These are phyloP conservation scores for Fraxinus anomala DNA, from an alignment of 257 asterid genomes.

Conservation along the genomic window DNA sequence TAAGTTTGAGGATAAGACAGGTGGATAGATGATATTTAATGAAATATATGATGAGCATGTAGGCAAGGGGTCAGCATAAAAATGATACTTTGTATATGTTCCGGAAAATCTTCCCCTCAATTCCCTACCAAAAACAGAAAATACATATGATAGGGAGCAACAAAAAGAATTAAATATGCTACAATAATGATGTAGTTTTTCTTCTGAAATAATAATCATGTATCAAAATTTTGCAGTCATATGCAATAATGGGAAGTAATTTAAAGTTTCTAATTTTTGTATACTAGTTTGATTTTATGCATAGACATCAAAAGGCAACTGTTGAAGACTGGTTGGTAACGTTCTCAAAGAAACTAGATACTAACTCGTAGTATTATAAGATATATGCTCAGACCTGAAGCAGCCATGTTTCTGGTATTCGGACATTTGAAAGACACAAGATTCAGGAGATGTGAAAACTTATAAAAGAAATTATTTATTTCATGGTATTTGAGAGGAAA, in stretches of 20 bases:
- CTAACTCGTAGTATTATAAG: background rate
- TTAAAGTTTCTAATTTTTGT: no score
- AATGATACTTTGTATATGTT: conserved; percentile 19
- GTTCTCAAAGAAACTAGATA: background rate
- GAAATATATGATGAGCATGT: background rate
- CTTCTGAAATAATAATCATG: background rate
- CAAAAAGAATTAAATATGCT: background rate
- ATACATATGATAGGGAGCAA: background rate
- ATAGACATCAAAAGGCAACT: background rate
- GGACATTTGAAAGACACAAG: background rate
- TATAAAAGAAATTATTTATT: no score
- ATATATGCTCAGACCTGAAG: background rate
- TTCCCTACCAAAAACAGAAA: conserved; percentile 11
- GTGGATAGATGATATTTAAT: conserved; percentile 2
- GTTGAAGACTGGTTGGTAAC: background rate
- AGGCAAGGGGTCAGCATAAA: conserved; percentile 14
- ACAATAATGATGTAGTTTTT: background rate
- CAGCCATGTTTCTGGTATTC: background rate
- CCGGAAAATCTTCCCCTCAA: conserved; percentile 5
- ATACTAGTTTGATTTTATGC: no score
- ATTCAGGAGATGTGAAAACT: background rate
- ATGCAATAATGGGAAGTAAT: no score
- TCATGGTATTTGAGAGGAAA: background rate
- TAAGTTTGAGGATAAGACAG: background rate
- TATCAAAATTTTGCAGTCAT: no score